phyloP scores from a whole-genome alignment of 2,329 filamentous ascomycete species.

The Kalmusia sp. region DNA sequence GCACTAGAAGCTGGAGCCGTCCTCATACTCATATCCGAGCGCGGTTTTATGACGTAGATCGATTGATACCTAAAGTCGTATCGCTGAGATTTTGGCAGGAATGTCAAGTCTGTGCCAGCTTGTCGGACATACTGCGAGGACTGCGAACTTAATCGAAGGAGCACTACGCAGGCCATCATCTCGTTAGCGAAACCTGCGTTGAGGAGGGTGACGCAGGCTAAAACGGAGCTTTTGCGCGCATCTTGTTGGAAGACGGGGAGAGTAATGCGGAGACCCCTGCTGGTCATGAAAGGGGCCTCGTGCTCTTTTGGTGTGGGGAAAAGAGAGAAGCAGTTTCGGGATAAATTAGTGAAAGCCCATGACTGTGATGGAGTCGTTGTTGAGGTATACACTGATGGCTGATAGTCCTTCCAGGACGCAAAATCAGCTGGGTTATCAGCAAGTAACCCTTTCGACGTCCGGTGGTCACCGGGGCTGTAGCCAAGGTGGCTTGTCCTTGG shows the following conservation, averaged over 20 bases:
- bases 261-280: slow-evolving; percentile 6
- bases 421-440: slow-evolving; percentile 10
- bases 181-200: neutral
- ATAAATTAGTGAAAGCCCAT: slow-evolving; percentile 5
- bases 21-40: neutral
- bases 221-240: neutral
- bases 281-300: slow-evolving; percentile 10
- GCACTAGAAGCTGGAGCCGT: neutral
- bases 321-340: neutral
- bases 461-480: no score
- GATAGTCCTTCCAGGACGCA: neutral
- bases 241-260: neutral
- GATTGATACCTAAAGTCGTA: slow-evolving; percentile 8
- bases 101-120: neutral
- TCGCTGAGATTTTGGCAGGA: neutral
- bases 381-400: neutral
- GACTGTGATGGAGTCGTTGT: no score
- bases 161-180: slow-evolving; percentile 3
- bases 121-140: slow-evolving; percentile 3
- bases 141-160: neutral
- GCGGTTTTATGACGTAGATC: slow-evolving; percentile 4
- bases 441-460: slow-evolving; percentile 4
- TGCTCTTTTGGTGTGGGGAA: slow-evolving; percentile 1
- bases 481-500: no score
- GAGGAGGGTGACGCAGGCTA: slow-evolving; percentile 4